Evolutionary conservation across 2,329 filamentous ascomycete genomes (phyloP).

Genomic region (Dactylellina cionopaga): DNA sequence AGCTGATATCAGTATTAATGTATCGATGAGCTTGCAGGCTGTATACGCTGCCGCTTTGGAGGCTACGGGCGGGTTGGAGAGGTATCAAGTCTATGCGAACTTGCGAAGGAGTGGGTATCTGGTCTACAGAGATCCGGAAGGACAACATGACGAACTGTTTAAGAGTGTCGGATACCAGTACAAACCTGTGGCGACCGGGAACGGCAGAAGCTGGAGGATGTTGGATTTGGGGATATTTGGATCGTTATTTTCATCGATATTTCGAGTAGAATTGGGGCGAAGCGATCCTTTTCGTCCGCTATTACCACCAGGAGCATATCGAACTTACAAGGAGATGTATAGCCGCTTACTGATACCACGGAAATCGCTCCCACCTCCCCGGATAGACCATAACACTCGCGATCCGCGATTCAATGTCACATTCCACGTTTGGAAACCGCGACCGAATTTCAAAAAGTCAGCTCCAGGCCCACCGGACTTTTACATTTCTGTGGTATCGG

Average conservation of each 20-base stretch:
- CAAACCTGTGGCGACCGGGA: constrained; percentile 3
- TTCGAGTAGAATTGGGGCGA: not conserved
- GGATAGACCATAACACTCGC: constrained; percentile 30
- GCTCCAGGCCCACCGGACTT: constrained; percentile 82
- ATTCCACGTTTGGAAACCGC: constrained; percentile 84
- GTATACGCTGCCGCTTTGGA: constrained; percentile 72
- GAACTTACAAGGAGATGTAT: constrained; percentile 37
- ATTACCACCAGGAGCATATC: constrained; percentile 29
- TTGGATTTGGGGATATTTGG: constrained; percentile 43
- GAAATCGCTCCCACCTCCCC: constrained; percentile 55
- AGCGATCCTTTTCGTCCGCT: constrained; percentile 37
- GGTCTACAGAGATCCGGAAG: constrained; percentile 62
- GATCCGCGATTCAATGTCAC: constrained; percentile 71
- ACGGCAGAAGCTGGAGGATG: constrained; percentile 11
- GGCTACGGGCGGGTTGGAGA: constrained; percentile 69
- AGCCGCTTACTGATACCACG: constrained; percentile 25
- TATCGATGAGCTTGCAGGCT: constrained; percentile 91
- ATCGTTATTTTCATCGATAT: constrained; percentile 16
- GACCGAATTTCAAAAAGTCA: constrained; percentile 78
- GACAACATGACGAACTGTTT: constrained; percentile 52
- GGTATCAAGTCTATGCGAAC: constrained; percentile 87
- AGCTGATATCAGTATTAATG: constrained; percentile 53
- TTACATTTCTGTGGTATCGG: constrained; percentile 81
- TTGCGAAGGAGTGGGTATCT: constrained; percentile 85
- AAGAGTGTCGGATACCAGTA: constrained; percentile 54